Evolutionary conservation across 78 protist species (phyloP).

Genomic region (Speleostelium caveatum): DNA sequence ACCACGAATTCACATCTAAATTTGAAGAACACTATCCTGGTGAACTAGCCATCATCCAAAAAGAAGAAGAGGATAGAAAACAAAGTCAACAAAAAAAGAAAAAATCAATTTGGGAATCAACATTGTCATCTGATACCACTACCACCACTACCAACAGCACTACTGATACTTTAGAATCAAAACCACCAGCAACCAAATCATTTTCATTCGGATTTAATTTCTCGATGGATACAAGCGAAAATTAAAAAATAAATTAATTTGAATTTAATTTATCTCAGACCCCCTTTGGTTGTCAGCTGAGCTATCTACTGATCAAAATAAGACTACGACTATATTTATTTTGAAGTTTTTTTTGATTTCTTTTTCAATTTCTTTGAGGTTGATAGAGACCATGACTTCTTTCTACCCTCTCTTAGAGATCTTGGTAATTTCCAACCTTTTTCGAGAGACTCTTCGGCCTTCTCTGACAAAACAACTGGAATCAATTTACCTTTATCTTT

Average conservation of each 20-base stretch:
- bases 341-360: slow-evolving; percentile 28
- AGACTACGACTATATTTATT: not conserved
- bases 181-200: slow-evolving; percentile 4
- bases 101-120: slow-evolving; percentile 45
- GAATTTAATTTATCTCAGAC: not conserved
- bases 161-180: not conserved
- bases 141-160: not conserved
- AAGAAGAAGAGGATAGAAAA: not conserved
- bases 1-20: slow-evolving; percentile 3
- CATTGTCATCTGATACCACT: not conserved
- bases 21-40: slow-evolving; percentile 47
- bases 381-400: slow-evolving; percentile 62
- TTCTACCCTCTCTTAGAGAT: slow-evolving; percentile 9
- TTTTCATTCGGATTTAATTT: slow-evolving; percentile 36
- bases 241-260: not conserved
- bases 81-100: slow-evolving; percentile 13
- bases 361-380: slow-evolving; percentile 24
- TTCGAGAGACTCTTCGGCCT: slow-evolving; percentile 53
- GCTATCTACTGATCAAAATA: not conserved
- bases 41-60: not conserved
- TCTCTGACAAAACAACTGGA: slow-evolving; percentile 49
- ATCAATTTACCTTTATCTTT: slow-evolving; percentile 63
- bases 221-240: not conserved
- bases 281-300: not conserved
- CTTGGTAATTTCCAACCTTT: slow-evolving; percentile 75